These are phyloP conservation scores for Pythium oligandrum DNA, from an alignment of 352 stramenopile genomes.

Conservation along the genomic window DNA sequence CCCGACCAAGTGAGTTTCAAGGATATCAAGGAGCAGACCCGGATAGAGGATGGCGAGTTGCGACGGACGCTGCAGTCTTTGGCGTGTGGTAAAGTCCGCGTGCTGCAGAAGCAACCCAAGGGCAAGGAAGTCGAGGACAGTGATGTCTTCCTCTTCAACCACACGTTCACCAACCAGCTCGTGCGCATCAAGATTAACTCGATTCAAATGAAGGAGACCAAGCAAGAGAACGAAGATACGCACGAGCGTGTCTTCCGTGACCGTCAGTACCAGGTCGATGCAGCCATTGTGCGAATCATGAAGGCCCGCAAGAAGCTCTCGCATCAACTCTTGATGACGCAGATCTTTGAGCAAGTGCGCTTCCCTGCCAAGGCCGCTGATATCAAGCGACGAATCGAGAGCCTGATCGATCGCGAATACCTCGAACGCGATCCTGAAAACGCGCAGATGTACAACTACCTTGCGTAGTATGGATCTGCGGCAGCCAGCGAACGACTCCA, in stretches of 20 bases:
- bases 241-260: slow-evolving; percentile 92
- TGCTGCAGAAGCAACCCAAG: slow-evolving; percentile 86
- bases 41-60: slow-evolving; percentile 89
- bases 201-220: slow-evolving; percentile 94
- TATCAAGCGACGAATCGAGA: slow-evolving; percentile 89
- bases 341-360: slow-evolving; percentile 95
- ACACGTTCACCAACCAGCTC: slow-evolving; percentile 79
- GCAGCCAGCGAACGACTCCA: too few relatives aligned
- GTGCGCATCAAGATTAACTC: slow-evolving; percentile 94
- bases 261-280: slow-evolving; percentile 93
- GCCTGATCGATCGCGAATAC: slow-evolving; percentile 87
- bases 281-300: slow-evolving; percentile 98
- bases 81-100: slow-evolving; percentile 84
- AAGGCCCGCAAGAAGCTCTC: slow-evolving; percentile 96
- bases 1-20: slow-evolving; percentile 65
- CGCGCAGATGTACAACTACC: slow-evolving; percentile 84
- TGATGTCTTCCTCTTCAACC: slow-evolving; percentile 88
- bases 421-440: slow-evolving; percentile 80
- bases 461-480: slow-evolving; percentile 34
- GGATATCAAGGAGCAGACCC: slow-evolving; percentile 85
- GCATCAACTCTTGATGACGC: slow-evolving; percentile 94
- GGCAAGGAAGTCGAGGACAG: slow-evolving; percentile 82
- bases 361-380: slow-evolving; percentile 78
- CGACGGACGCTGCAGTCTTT: slow-evolving; percentile 87
- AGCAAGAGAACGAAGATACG: slow-evolving; percentile 91